Base-by-base conservation (phyloP, 1,284 basidiomycete species). In the Papiliotrema flavescens region DNA sequence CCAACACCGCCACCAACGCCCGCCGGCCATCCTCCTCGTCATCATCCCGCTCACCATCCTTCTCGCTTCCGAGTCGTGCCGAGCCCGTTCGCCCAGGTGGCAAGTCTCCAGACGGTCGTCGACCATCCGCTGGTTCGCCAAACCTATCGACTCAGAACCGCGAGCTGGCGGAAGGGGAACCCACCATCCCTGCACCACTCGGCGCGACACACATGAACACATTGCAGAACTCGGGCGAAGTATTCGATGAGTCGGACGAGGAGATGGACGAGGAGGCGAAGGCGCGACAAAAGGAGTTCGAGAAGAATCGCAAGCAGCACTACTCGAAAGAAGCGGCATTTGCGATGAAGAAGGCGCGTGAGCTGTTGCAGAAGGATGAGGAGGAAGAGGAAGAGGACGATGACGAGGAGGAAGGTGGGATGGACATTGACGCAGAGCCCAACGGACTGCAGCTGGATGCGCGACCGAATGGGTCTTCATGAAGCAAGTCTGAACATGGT, bases 261-360 rank as follows among this genome's bases (percentile, higher is more conserved):
- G 87, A 89, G 69, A 86, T 90, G 86, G 88, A 91, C 69, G 86
- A 88, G 76, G 89, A 91, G 90, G 87, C 88, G 55, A 85, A 84
- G 52, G 87, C 83, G 43, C 90, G 90, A 74, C 89, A 90, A 69
- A 85, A 84, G 26, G 90, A 83, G 43, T 94, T 94, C 70, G 80
- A 91, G 53, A 83, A 84, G 65, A 89, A 89, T 54, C 82, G 90
- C 36, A 88, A 87, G 52, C 80, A 85, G 55, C 90, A 94, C 74
- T 94, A 94, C 69, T 90, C 89, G 2, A 91, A 92, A 54, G 90
- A 94, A 74, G 90, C 89, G 1, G 88, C 91, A 69, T 61, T 70
- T 20, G 90, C 89, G 34, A 90, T 94, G 88, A 90, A 89, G 84
- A 61, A 68, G 56, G 71, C 71, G 14, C 69, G 64, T 54, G 71